Evolutionary conservation across 179 eudicot genomes (phyloP).

Genomic region (Actinidia arguta): DNA sequence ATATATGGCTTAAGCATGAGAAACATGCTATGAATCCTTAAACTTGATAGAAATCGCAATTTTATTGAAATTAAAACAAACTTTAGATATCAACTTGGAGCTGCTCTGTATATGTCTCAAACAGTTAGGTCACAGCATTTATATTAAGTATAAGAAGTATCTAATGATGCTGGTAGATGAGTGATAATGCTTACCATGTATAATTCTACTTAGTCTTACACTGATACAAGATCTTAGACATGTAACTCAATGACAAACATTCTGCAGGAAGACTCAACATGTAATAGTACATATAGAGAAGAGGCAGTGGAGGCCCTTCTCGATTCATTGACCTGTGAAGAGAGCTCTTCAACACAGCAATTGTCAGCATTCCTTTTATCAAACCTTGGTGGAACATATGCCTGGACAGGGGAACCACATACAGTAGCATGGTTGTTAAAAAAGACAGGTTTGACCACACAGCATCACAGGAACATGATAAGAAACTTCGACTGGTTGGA

Average conservation of each 20-base stretch:
- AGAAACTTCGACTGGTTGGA: constrained; percentile 50
- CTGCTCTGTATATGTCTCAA: not conserved
- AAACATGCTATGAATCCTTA: not conserved
- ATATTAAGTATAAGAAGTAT: not conserved
- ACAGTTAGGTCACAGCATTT: not conserved
- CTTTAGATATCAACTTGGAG: not conserved
- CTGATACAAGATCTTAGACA: not conserved
- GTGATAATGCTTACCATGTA: not conserved
- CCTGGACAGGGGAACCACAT: constrained; percentile 63
- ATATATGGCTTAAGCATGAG: constrained; percentile 10
- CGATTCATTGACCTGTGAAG: constrained; percentile 38
- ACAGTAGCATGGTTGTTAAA: constrained; percentile 59
- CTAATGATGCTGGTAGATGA: not conserved
- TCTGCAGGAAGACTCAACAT: constrained; percentile 53
- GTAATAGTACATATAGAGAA: constrained; percentile 35
- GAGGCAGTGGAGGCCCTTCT: constrained; percentile 46
- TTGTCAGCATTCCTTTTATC: constrained; percentile 56
- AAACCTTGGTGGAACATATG: constrained; percentile 60
- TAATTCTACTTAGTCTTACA: not conserved
- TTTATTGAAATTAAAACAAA: not conserved
- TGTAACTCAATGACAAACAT: constrained; percentile 6
- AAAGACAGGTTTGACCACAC: constrained; percentile 53
- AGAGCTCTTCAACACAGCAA: constrained; percentile 35
- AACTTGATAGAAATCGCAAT: not conserved
- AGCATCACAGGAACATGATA: constrained; percentile 51